These are phyloP conservation scores for Neurospora pannonica DNA, from an alignment of 495 filamentous ascomycete genomes.

Conservation along the genomic window DNA sequence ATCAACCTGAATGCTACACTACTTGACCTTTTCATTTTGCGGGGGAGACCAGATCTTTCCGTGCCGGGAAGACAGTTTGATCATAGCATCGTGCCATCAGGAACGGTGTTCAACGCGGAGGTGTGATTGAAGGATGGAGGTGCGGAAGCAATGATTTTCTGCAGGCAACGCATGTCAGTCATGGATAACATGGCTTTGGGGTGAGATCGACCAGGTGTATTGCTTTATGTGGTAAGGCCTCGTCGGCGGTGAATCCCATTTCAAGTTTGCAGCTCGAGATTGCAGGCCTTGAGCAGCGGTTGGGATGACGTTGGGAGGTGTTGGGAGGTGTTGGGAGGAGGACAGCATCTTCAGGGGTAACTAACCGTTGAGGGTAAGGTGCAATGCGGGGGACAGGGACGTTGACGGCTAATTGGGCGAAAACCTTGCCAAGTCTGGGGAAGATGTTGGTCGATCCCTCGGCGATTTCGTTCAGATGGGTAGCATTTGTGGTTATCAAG, in stretches of 20 bases:
- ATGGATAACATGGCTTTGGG: background rate
- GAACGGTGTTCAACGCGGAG: background rate
- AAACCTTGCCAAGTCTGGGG: slow-evolving; percentile 3
- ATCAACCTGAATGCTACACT: background rate
- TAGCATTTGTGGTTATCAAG: background rate
- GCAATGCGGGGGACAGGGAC: background rate
- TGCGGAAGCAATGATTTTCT: background rate
- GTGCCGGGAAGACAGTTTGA: background rate
- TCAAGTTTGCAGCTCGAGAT: background rate
- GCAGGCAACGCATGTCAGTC: background rate
- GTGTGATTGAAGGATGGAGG: background rate
- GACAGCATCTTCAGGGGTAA: background rate
- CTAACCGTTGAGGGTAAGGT: background rate
- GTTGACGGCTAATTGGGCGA: background rate
- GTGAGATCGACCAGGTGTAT: background rate
- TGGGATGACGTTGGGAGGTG: background rate
- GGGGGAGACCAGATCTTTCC: background rate
- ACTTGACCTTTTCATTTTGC: background rate
- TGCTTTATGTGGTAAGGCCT: background rate
- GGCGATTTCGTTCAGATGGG: background rate
- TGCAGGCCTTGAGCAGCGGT: background rate
- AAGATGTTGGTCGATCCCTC: slow-evolving; percentile 3
- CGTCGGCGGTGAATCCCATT: background rate
- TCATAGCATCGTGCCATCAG: background rate
- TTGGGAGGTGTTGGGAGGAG: background rate